phyloP scores from a whole-genome alignment of 805 yeast species.

The Grigorovia jiainica region DNA sequence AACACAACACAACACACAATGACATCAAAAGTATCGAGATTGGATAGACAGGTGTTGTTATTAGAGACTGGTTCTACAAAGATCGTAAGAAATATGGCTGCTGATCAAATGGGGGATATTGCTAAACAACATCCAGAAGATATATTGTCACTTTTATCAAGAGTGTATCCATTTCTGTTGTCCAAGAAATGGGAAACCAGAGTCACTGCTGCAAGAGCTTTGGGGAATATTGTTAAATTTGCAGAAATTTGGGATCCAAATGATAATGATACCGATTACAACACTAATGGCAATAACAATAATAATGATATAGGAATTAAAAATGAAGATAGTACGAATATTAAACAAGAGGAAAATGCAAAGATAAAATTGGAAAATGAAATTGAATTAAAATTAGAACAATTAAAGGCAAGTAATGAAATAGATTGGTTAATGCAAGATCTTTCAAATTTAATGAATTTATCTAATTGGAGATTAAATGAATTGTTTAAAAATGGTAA shows the following conservation, averaged over 20 bases:
- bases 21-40: slow-evolving; percentile 33
- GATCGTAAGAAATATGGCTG: slow-evolving; percentile 90
- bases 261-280: slow-evolving; percentile 35
- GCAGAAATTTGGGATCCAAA: slow-evolving; percentile 83
- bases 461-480: slow-evolving; percentile 21
- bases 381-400: slow-evolving; percentile 24
- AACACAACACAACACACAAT: slow-evolving; percentile 7
- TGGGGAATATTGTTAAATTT: slow-evolving; percentile 84
- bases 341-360: slow-evolving; percentile 18
- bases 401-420: slow-evolving; percentile 15
- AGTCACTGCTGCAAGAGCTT: slow-evolving; percentile 86
- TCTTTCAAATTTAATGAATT: slow-evolving; percentile 13
- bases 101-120: slow-evolving; percentile 89
- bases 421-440: slow-evolving; percentile 16
- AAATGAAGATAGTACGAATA: slow-evolving; percentile 19
- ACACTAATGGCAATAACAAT: slow-evolving; percentile 49
- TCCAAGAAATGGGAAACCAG: slow-evolving; percentile 93
- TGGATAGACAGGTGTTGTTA: slow-evolving; percentile 37
- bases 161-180: slow-evolving; percentile 83
- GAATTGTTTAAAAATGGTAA: slow-evolving; percentile 23
- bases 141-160: slow-evolving; percentile 64
- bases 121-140: slow-evolving; percentile 96
- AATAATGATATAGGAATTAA: slow-evolving; percentile 7
- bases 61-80: slow-evolving; percentile 93
- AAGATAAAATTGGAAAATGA: slow-evolving; percentile 27